Percentiles rank a stretch among this genome's conserved stretches.
These are phyloP conservation scores for Boletus eberwhitei DNA, from an alignment of 768 basidiomycete species.

Conservation along the genomic window DNA sequence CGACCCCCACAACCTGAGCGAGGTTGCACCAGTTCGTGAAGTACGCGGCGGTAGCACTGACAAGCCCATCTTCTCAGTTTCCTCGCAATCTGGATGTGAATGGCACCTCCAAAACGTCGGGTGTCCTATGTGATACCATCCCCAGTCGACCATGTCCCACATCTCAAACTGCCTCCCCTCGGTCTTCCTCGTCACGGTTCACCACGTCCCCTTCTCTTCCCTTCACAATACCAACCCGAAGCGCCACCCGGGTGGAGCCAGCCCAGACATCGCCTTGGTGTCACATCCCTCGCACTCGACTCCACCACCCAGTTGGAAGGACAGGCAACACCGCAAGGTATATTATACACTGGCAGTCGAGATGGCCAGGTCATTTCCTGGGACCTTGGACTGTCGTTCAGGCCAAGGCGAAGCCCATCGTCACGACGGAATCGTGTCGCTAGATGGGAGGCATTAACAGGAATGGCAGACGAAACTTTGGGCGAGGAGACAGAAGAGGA, in stretches of 20 bases:
- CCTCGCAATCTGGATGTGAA: conserved; percentile 22
- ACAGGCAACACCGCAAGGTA: conserved; percentile 69
- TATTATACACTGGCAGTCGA: conserved; percentile 85
- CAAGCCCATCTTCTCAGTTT: neutral
- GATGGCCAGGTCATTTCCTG: conserved; percentile 87
- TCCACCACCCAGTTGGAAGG: conserved; percentile 74
- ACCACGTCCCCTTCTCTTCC: conserved; percentile 63
- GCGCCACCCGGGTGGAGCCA: conserved; percentile 34
- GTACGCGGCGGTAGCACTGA: neutral
- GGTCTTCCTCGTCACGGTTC: conserved; percentile 63
- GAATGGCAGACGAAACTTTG: conserved; percentile 70
- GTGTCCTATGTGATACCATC: conserved; percentile 88
- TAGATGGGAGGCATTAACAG: conserved; percentile 80
- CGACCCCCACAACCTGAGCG: neutral
- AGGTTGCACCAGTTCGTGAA: neutral
- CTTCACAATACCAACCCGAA: conserved; percentile 27
- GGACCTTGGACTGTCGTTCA: conserved; percentile 73
- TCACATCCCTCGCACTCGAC: conserved; percentile 86
- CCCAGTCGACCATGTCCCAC: conserved; percentile 57
- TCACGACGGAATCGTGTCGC: conserved; percentile 29
- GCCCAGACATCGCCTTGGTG: conserved; percentile 84
- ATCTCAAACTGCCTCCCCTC: conserved; percentile 67
- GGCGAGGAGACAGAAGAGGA: conserved; percentile 68
- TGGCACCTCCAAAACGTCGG: conserved; percentile 56
- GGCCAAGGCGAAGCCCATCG: conserved; percentile 35